Evolutionary conservation across 106 monocot genomes (phyloP), one percentile per base, ranked within the genome.

Genomic region (Dioscorea zingiberensis): DNA sequence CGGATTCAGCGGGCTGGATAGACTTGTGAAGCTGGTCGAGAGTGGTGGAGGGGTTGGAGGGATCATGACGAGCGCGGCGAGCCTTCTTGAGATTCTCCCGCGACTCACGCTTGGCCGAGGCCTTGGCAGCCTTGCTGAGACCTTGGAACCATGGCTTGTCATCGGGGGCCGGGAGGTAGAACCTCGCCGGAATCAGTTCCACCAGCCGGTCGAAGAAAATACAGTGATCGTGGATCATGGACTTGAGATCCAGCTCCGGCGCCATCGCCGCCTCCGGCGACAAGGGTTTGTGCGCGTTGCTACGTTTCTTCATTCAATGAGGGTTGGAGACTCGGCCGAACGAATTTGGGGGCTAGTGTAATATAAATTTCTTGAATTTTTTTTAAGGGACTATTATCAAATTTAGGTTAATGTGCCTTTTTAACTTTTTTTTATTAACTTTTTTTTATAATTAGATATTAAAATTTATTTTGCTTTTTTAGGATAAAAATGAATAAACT

Each of bases 121-220:
- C 74, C 71, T 91, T 87, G 55, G 74, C 85, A 5, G 75, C 59
- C 72, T 91, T 91, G 71, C 85, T 85, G 59, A 94, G 91, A 15
- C 90, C 90, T 25, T 82, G 84, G 61, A 73, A 85, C 87, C 84
- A 90, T 1, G 94, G 90, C 25, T 83, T 78, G 71, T 70, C 79
- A 57, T 58, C 76, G 55, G 67, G 19, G 61, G 26, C 57, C 0
- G 86, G 71, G 62, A 94, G 81, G 82, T 82, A 94, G 81, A 87
- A 94, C 25, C 84, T 75, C 3, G 86, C 73, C 7, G 94, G 94
- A 17, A 94, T 87, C 27, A 89, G 71, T 44, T 84, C 77, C 23
- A 94, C 87, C 27, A 94, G 94, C 22, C 61, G 66, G 61, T 94
- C 90, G 63, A 94, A 86, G 84, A 90, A 94, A 59, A 84, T 22